Percentiles rank a stretch among this genome's conserved stretches.
phyloP scores from a whole-genome alignment of 2,329 filamentous ascomycete species.

The Aspergillus sp. region DNA sequence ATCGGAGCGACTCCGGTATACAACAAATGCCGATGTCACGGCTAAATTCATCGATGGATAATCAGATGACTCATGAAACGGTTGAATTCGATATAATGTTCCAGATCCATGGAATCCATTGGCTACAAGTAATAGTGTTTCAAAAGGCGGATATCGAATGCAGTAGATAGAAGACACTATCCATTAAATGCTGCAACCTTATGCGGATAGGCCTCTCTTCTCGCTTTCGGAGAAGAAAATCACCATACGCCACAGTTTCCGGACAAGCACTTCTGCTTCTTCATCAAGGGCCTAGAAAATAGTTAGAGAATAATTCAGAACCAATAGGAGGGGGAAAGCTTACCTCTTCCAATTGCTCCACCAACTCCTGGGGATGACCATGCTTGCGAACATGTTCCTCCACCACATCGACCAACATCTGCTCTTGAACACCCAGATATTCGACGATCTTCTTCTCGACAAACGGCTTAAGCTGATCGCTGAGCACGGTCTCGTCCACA shows the following conservation, averaged over 20 bases:
- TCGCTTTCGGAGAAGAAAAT: conserved; percentile 96
- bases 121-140: background rate
- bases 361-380: conserved; percentile 68
- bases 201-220: conserved; percentile 75
- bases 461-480: conserved; percentile 84
- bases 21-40: no score
- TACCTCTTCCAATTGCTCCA: conserved; percentile 78
- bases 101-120: background rate
- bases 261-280: conserved; percentile 86
- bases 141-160: background rate
- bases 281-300: conserved; percentile 71
- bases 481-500: conserved; percentile 72
- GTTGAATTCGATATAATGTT: background rate
- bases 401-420: conserved; percentile 88
- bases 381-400: conserved; percentile 76
- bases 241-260: conserved; percentile 97
- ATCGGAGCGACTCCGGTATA: no score
- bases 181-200: conserved; percentile 10
- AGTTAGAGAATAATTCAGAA: conserved; percentile 25
- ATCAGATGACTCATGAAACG: background rate
- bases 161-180: background rate
- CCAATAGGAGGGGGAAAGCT: conserved; percentile 30
- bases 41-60: no score
- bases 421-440: conserved; percentile 91
- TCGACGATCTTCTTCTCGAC: conserved; percentile 98